Base-by-base conservation (phyloP, 306 rosid genomes). In the Sindora glabra region DNA sequence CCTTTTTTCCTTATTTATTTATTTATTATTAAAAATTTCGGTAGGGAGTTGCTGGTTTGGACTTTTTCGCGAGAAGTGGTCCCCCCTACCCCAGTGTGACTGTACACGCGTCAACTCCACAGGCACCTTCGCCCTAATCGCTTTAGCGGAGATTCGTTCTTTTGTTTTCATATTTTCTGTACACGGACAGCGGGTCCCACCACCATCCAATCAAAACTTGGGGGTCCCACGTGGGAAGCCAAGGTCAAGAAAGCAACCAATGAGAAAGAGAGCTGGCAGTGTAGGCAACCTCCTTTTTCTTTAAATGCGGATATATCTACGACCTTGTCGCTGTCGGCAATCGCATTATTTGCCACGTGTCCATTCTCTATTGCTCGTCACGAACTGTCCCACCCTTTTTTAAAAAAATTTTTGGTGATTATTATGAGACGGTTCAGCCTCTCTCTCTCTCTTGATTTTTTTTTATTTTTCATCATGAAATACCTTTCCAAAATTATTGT, bases 221-320 rank as follows among this genome's bases (percentile, higher is more conserved):
- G 0, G 90, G 97, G 87, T 0, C 96, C 95, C 94, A 75, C 73
- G 76, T 69, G 78, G 22, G 36, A 13, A 21, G 11, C 51, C 54
- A 56, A 80, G 76, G 89, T 86, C 94, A 86, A 90, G 74, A 76
- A 86, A 84, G 83, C 41, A 74, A 49, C 97, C 85, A 86, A 90
- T 86, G 11, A 44, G 18, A 44, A 52, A 54, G 86, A 81, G 86
- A 74, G 85, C 58, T 23, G 69, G 59, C 47, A 67, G 68, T 59
- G 36, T 59, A 48, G 65, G 79, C 86, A 90, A 86, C 86, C 9
- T 16, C 75, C 83, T 79, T 83, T 83, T 75, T 71, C 79, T 79
- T 81, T 61, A 62, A 81, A 70, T 78, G 81, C 79, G 79, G 61
- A 76, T 78, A 69, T 72, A 70, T 69, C 84, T 64, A 82, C 69